phyloP scores from a whole-genome alignment of 371 early-diverging fungal genomes.

The Furculomyces boomerangus region DNA sequence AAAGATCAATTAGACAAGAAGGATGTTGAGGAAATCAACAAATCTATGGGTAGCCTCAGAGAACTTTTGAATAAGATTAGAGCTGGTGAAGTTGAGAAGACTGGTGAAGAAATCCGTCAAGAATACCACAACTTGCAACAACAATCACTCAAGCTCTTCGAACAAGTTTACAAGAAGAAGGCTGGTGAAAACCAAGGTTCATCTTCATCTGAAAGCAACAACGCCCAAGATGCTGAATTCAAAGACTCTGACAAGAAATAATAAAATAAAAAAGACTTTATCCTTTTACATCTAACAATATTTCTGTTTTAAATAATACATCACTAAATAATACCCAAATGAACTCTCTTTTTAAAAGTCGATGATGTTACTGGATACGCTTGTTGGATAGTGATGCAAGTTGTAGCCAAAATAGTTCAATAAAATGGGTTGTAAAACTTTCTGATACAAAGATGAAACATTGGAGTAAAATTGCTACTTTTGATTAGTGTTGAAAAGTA shows the following conservation, averaged over 20 bases:
- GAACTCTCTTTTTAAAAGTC: too few species aligned
- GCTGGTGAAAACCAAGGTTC: conserved; percentile 14
- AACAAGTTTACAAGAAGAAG: conserved; percentile 85
- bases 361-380: too few species aligned
- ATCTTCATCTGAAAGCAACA: background rate
- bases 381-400: too few species aligned
- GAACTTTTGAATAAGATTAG: conserved; percentile 40
- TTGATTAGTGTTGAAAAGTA: too few species aligned
- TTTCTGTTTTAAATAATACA: too few species aligned
- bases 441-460: too few species aligned
- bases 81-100: conserved; percentile 31
- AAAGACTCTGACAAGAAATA: conserved; percentile 27
- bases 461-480: too few species aligned
- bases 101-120: conserved; percentile 41
- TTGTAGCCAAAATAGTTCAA: too few species aligned
- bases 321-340: too few species aligned
- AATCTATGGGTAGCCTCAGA: conserved; percentile 55
- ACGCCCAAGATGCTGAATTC: conserved; percentile 26
- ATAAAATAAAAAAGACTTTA: background rate
- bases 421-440: too few species aligned
- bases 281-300: background rate
- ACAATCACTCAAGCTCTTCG: conserved; percentile 80
- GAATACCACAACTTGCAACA: conserved; percentile 61
- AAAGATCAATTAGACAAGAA: conserved; percentile 75
- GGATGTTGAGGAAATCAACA: conserved; percentile 62